Evolutionary conservation across 805 yeast species (phyloP).

Genomic region (Naumovozyma dairenensis): DNA sequence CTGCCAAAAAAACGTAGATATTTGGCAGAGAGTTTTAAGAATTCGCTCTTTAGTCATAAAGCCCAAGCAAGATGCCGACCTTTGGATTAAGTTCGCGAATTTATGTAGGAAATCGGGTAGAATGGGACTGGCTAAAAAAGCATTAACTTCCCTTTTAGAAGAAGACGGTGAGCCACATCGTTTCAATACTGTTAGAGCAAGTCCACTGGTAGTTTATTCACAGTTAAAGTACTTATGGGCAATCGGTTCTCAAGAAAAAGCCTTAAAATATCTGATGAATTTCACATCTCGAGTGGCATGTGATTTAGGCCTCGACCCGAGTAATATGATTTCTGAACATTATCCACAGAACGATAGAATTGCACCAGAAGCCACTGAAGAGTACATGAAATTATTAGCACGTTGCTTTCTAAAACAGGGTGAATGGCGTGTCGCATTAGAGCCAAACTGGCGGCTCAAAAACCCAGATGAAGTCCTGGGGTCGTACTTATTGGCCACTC

Average conservation of each 20-base stretch:
- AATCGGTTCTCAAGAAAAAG: constrained; percentile 78
- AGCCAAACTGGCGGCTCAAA: constrained; percentile 69
- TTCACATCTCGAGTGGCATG: constrained; percentile 86
- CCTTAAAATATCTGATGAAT: constrained; percentile 73
- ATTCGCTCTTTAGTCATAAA: constrained; percentile 87
- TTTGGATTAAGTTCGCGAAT: constrained; percentile 97
- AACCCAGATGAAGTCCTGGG: constrained; percentile 79
- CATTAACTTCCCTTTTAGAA: constrained; percentile 69
- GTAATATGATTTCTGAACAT: constrained; percentile 79
- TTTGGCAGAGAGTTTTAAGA: constrained; percentile 95
- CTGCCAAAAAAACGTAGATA: constrained; percentile 93
- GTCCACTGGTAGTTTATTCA: constrained; percentile 95
- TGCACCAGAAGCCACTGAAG: constrained; percentile 58
- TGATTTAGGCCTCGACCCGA: constrained; percentile 78
- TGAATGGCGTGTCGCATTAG: constrained; percentile 89
- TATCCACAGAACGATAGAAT: constrained; percentile 47
- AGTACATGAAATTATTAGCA: constrained; percentile 76
- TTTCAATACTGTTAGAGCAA: constrained; percentile 63
- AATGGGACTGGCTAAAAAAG: constrained; percentile 83
- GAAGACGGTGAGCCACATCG: constrained; percentile 50
- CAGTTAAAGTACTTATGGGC: constrained; percentile 97
- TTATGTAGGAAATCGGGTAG: constrained; percentile 91
- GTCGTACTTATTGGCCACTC: constrained; percentile 87
- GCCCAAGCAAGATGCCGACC: constrained; percentile 93
- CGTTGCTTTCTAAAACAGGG: constrained; percentile 96